phyloP scores from a whole-genome alignment of 805 yeast genomes.

The Nakazawaea ambrosiae region DNA sequence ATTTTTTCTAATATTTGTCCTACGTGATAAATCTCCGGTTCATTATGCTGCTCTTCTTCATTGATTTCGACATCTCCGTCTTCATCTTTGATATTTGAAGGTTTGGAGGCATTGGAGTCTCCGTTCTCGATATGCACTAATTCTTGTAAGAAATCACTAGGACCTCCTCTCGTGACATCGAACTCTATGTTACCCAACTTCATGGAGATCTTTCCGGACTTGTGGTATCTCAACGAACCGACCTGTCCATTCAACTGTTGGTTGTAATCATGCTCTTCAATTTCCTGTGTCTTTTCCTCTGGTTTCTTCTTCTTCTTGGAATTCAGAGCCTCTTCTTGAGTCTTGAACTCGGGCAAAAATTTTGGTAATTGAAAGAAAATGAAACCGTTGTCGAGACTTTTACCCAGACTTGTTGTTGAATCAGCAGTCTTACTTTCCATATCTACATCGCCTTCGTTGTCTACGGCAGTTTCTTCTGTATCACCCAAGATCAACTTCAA shows the following conservation, averaged over 20 bases:
- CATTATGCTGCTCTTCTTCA: conserved; percentile 34
- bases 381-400: conserved; percentile 18
- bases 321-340: conserved; percentile 13
- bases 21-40: conserved; percentile 36
- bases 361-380: conserved; percentile 36
- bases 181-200: conserved; percentile 62
- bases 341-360: conserved; percentile 31
- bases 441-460: conserved; percentile 17
- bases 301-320: conserved; percentile 11
- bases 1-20: conserved; percentile 53
- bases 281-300: background rate
- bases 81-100: conserved; percentile 20
- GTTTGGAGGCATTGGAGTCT: background rate
- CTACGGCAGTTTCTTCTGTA: conserved; percentile 19
- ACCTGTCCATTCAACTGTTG: conserved; percentile 43
- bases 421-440: conserved; percentile 5
- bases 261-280: conserved; percentile 1
- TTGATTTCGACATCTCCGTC: conserved; percentile 15
- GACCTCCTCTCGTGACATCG: conserved; percentile 69
- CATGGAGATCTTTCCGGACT: conserved; percentile 76
- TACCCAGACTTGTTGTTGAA: background rate
- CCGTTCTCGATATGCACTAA: conserved; percentile 28
- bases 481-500: conserved; percentile 22
- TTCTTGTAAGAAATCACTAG: conserved; percentile 66
- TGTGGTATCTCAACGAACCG: conserved; percentile 71